A percentile compares a stretch with the other conserved stretches of the same genome.
These are phyloP conservation scores for Breynia disticha DNA, from an alignment of 441 rosid genomes.

Conservation along the genomic window DNA sequence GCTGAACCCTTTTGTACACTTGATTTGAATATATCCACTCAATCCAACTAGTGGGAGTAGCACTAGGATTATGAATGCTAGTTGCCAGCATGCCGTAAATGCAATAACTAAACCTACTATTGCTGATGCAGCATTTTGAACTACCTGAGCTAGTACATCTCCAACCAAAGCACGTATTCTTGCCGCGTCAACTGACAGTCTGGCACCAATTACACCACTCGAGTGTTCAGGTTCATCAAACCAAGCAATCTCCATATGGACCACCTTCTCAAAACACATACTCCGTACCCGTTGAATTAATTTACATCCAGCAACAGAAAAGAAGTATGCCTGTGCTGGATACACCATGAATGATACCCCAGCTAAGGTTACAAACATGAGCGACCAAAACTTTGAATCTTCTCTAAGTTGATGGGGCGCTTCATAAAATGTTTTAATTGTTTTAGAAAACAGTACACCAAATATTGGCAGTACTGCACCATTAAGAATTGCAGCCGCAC, in stretches of 20 bases:
- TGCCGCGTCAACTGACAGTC: conserved; percentile 78
- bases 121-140: conserved; percentile 46
- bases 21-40: conserved; percentile 42
- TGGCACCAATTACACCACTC: conserved; percentile 67
- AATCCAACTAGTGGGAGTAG: conserved; percentile 48
- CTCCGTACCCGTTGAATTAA: conserved; percentile 48
- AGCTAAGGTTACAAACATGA: conserved; percentile 43
- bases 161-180: conserved; percentile 52
- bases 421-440: conserved; percentile 43
- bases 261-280: conserved; percentile 71
- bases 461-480: conserved; percentile 53
- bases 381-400: conserved; percentile 56
- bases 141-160: conserved; percentile 49
- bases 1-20: conserved; percentile 58
- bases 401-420: conserved; percentile 39
- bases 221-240: conserved; percentile 65
- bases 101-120: conserved; percentile 57
- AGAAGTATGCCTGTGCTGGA: conserved; percentile 46
- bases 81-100: conserved; percentile 56
- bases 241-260: conserved; percentile 76
- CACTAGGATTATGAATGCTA: conserved; percentile 48
- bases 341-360: conserved; percentile 33
- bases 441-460: conserved; percentile 43
- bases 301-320: conserved; percentile 58
- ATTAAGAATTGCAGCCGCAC: conserved; percentile 34